Conservation (phyloP, 805 yeast genomes). For the Suhomyces kilbournensis region DNA sequence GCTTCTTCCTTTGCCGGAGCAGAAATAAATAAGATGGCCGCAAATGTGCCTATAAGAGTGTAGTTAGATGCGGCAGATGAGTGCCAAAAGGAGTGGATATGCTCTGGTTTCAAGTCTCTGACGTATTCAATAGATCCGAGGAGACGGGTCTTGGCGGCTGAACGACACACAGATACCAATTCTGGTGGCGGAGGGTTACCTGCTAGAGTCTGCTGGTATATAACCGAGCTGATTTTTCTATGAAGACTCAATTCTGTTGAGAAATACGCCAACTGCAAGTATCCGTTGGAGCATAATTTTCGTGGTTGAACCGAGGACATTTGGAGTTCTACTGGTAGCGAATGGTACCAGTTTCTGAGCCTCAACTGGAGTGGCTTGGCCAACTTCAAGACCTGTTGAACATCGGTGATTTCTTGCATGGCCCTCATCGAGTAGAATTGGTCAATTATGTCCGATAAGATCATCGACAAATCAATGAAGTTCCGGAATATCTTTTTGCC, state of each 20-base stretch:
- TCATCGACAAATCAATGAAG: conserved; percentile 62
- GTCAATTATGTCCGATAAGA: conserved; percentile 68
- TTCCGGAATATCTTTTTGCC: conserved; percentile 70
- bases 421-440: conserved; percentile 72
- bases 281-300: conserved; percentile 69
- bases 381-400: conserved; percentile 64
- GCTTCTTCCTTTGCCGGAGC: conserved; percentile 56
- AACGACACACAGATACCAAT: conserved; percentile 59
- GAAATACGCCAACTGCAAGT: conserved; percentile 79
- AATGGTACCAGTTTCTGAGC: conserved; percentile 74
- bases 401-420: conserved; percentile 49
- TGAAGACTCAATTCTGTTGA: conserved; percentile 88
- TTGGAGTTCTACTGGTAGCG: conserved; percentile 60
- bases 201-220: conserved; percentile 35
- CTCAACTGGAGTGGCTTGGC: conserved; percentile 82
- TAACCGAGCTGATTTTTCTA: conserved; percentile 63
- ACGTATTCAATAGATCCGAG: conserved; percentile 81
- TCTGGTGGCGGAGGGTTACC: conserved; percentile 37
- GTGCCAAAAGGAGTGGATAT: conserved; percentile 88
- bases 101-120: conserved; percentile 72
- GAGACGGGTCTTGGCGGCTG: conserved; percentile 81
- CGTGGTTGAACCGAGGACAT: conserved; percentile 60
- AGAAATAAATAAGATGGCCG: conserved; percentile 73
- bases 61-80: conserved; percentile 75
- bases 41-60: conserved; percentile 83